These are phyloP conservation scores for Cicer arietinum DNA, from an alignment of 306 rosid genomes.

Conservation along the genomic window DNA sequence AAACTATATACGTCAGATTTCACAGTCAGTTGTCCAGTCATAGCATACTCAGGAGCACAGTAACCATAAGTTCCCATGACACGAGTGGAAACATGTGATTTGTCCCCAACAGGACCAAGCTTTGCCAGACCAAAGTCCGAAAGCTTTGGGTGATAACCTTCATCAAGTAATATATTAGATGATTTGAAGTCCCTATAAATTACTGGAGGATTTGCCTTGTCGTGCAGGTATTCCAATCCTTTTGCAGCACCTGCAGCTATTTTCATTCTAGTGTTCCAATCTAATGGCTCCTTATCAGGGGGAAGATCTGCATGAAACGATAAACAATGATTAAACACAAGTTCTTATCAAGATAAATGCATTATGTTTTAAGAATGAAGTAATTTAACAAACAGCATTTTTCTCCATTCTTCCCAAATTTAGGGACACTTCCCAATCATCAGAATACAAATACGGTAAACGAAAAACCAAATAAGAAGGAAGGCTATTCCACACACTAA, in stretches of 20 bases:
- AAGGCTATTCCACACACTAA: background rate
- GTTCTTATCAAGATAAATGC: slow-evolving; percentile 14
- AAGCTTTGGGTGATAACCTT: slow-evolving; percentile 90
- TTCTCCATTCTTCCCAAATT: slow-evolving; percentile 31
- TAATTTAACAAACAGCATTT: slow-evolving; percentile 21
- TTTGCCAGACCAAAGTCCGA: slow-evolving; percentile 97
- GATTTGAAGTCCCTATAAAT: slow-evolving; percentile 95
- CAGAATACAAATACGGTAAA: slow-evolving; percentile 30
- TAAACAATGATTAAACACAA: slow-evolving; percentile 1
- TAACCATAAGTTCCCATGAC: slow-evolving; percentile 99
- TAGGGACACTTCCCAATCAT: slow-evolving; percentile 26
- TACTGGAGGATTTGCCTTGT: slow-evolving; percentile 94
- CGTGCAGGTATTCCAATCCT: slow-evolving; percentile 91
- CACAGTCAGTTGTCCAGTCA: slow-evolving; percentile 94
- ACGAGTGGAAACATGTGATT: slow-evolving; percentile 94
- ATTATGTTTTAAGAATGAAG: background rate
- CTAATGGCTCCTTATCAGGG: slow-evolving; percentile 78
- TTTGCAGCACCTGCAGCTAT: slow-evolving; percentile 95
- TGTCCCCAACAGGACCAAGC: slow-evolving; percentile 96
- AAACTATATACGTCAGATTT: slow-evolving; percentile 79
- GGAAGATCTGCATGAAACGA: slow-evolving; percentile 71
- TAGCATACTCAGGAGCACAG: slow-evolving; percentile 96
- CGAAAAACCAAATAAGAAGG: slow-evolving; percentile 12
- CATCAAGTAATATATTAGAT: slow-evolving; percentile 88
- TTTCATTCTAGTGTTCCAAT: slow-evolving; percentile 95